Evolutionary conservation across 768 basidiomycete species (phyloP), one percentile per base, ranked within the genome.

Genomic region (Tremella yokohamensis): DNA sequence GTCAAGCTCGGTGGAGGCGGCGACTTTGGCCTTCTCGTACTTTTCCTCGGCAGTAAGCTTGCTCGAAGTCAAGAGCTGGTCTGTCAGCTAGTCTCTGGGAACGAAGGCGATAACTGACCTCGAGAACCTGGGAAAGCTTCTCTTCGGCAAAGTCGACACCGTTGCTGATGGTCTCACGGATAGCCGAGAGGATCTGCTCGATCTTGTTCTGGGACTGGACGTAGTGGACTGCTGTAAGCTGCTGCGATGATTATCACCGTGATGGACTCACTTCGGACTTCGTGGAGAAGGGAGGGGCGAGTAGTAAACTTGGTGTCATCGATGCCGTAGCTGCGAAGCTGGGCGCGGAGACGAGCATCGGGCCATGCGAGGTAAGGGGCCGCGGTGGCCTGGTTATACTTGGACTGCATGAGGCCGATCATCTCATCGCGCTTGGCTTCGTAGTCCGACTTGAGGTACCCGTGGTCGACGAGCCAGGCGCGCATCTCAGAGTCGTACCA

Each of bases 311-410:
- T 79, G n/a, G 81, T 81, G 65, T 93, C 90, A 61, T 82, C 79
- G 25, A 94, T 69, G 49, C 87, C 87, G 62, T 83, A 82, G 69
- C 88, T 84, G 44, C 90, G 83, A 18, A 97, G 82, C 77, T 89
- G 96, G 1, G 88, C 90, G 47, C 92, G 86, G 24, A 98, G 84
- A 29, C 93, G 83, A 2, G 92, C 89, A 69, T 97, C 93, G 12
- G 90, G 89, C 94, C 94, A 98, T 9, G 83, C 82, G 50, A 93
- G 79, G 77, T 94, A 96, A 1, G 73, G 73, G n/a, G 84, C 79
- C 1, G 85, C 80, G 1, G 82, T 81, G 49, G 74, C 72, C 52
- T 85, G 83, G 54, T 80, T 80, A 68, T 84, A 85, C 72, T 84
- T 88, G 63, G n/a, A 34, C 25, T 64, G 66, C 61, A 91, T 87